Conservation (phyloP, 2,329 filamentous ascomycete genomes). For the Neofusicoccum laricinum region DNA sequence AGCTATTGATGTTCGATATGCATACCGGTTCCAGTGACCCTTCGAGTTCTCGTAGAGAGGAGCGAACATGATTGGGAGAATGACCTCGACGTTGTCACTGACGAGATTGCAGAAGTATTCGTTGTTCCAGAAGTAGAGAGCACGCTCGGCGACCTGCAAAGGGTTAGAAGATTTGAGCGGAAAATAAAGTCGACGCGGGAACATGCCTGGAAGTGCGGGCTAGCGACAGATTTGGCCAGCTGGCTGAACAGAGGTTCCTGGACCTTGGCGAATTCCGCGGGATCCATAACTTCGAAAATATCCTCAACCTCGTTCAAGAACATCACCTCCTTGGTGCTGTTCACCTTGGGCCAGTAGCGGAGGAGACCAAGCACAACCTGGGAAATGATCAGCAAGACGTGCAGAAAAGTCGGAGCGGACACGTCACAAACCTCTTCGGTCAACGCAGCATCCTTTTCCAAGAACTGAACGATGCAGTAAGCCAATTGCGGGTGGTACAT, state of each 20-base stretch:
- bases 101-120: conserved; percentile 99
- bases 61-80: conserved; percentile 98
- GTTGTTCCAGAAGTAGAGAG: conserved; percentile 99
- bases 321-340: conserved; percentile 99
- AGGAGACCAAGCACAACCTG: conserved; percentile 90
- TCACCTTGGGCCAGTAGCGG: conserved; percentile 98
- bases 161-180: conserved; percentile 5
- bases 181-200: background rate
- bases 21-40: conserved; percentile 96
- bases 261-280: conserved; percentile 96
- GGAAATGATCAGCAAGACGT: conserved; percentile 20
- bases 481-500: conserved; percentile 99
- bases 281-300: conserved; percentile 99
- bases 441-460: conserved; percentile 94
- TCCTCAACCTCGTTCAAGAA: conserved; percentile 99
- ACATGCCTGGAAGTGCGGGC: conserved; percentile 86
- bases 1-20: background rate
- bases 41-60: conserved; percentile 98
- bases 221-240: conserved; percentile 94
- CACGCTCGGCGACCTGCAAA: conserved; percentile 81
- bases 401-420: background rate
- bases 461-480: conserved; percentile 97
- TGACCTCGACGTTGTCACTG: conserved; percentile 97
- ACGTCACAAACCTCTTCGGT: conserved; percentile 78
- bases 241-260: conserved; percentile 98